A percentile compares a stretch with the other conserved stretches of the same genome.
These are phyloP conservation scores for Prunus dulcis DNA, from an alignment of 306 rosid genomes.

Conservation along the genomic window DNA sequence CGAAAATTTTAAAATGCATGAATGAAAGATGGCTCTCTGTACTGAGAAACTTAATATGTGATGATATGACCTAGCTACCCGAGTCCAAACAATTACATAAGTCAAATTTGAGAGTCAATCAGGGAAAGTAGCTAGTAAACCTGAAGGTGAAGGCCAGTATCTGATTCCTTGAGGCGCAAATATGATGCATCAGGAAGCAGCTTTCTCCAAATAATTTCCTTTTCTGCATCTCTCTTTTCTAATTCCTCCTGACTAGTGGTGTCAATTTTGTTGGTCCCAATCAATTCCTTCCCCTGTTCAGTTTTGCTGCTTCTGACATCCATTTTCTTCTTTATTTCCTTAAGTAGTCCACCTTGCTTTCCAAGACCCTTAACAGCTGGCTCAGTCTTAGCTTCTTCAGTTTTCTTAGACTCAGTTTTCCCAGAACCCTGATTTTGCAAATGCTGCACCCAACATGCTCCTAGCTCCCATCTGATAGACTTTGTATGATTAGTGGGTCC, in stretches of 20 bases:
- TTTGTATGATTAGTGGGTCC: slow-evolving; percentile 46
- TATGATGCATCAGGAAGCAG: slow-evolving; percentile 82
- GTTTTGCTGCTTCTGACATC: slow-evolving; percentile 55
- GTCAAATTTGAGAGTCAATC: slow-evolving; percentile 10
- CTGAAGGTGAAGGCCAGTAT: slow-evolving; percentile 87
- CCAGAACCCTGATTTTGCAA: slow-evolving; percentile 83
- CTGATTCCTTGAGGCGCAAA: slow-evolving; percentile 85
- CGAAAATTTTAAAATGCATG: neutral
- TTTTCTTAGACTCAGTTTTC: slow-evolving; percentile 65
- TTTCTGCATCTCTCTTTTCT: slow-evolving; percentile 63
- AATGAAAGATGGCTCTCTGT: neutral
- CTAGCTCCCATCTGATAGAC: slow-evolving; percentile 98
- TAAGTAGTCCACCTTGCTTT: slow-evolving; percentile 87
- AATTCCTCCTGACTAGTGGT: slow-evolving; percentile 48
- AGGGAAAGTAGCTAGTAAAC: slow-evolving; percentile 35
- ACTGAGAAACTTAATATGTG: neutral
- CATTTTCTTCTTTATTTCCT: slow-evolving; percentile 86
- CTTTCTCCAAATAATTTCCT: slow-evolving; percentile 70
- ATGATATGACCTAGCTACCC: neutral
- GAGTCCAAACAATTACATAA: slow-evolving; percentile 3
- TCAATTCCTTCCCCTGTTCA: slow-evolving; percentile 59
- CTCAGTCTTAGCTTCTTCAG: slow-evolving; percentile 72
- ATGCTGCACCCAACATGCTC: slow-evolving; percentile 99
- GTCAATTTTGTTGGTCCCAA: slow-evolving; percentile 34
- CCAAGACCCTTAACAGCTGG: slow-evolving; percentile 96